Percentiles rank a stretch among this genome's conserved stretches.
Conservation (phyloP, 1,139 yeast genomes). For the Candida glucosophila region DNA sequence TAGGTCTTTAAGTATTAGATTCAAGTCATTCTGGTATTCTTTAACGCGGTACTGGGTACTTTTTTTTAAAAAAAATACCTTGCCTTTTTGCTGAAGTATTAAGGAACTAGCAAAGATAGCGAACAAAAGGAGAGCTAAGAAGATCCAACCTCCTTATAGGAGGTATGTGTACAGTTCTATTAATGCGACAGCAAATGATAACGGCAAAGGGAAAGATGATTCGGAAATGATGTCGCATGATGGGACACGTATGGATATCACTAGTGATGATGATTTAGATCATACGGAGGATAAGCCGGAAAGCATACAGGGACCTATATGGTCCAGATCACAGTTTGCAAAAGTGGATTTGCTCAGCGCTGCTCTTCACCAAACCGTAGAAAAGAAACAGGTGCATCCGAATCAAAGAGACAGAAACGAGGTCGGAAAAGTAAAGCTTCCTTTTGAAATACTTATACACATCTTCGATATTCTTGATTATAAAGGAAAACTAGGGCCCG, state of each 20-base stretch:
- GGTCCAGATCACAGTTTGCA: constrained; percentile 40
- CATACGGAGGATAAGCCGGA: neutral
- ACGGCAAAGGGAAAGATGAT: constrained; percentile 28
- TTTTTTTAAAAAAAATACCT: too few relatives aligned
- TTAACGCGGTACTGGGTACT: too few relatives aligned
- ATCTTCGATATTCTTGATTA: constrained; percentile 37
- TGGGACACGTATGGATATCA: neutral
- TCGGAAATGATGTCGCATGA: constrained; percentile 8
- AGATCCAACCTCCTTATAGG: constrained; percentile 67
- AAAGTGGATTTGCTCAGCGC: constrained; percentile 36
- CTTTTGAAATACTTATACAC: constrained; percentile 51
- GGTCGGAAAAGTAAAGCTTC: constrained; percentile 27
- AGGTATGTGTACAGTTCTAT: constrained; percentile 64
- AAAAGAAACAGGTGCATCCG: constrained; percentile 9
- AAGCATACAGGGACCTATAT: constrained; percentile 18
- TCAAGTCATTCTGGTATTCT: too few relatives aligned
- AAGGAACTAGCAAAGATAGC: constrained; percentile 71
- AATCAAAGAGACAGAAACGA: constrained; percentile 6
- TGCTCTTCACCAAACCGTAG: constrained; percentile 17
- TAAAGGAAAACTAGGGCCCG: constrained; percentile 33
- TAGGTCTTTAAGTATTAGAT: too few relatives aligned
- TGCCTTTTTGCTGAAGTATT: too few relatives aligned
- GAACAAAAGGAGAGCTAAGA: constrained; percentile 78
- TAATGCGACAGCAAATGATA: constrained; percentile 21
- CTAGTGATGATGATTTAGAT: constrained; percentile 1